A percentile compares a stretch with the other conserved stretches of the same genome.
phyloP scores from a whole-genome alignment of 2,329 filamentous ascomycete species.

The Metarhizium anisopliae region DNA sequence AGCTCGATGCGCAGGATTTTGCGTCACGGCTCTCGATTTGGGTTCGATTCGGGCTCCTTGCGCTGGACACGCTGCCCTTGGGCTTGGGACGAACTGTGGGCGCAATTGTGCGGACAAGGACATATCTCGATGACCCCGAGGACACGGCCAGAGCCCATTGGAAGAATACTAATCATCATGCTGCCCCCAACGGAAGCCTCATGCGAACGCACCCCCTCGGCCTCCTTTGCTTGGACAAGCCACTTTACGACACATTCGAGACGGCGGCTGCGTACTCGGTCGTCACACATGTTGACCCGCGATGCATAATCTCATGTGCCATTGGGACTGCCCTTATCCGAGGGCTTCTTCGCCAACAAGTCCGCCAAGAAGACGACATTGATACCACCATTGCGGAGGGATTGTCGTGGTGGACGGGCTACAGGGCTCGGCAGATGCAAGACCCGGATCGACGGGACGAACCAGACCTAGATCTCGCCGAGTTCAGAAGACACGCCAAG shows the following conservation, averaged over 20 bases:
- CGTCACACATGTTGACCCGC: slow-evolving; percentile 41
- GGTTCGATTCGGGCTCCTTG: slow-evolving; percentile 36
- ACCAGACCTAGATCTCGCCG: too few species aligned
- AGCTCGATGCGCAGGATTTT: neutral
- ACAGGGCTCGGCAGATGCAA: too few species aligned
- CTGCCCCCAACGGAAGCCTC: slow-evolving; percentile 42
- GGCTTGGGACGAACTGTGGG: slow-evolving; percentile 39
- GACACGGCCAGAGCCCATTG: slow-evolving; percentile 30
- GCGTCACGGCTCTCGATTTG: slow-evolving; percentile 32
- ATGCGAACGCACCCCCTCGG: slow-evolving; percentile 45
- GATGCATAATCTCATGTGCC: slow-evolving; percentile 40
- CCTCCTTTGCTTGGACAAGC: slow-evolving; percentile 32
- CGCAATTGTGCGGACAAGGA: slow-evolving; percentile 28
- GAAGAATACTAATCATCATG: slow-evolving; percentile 26
- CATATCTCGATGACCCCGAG: slow-evolving; percentile 31
- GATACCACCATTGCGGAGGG: slow-evolving; percentile 13
- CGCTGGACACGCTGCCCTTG: slow-evolving; percentile 35
- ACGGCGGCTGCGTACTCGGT: slow-evolving; percentile 31
- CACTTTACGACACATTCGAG: slow-evolving; percentile 32
- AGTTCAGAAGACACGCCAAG: too few species aligned
- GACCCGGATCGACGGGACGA: too few species aligned
- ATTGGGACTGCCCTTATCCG: slow-evolving; percentile 37
- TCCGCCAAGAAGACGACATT: slow-evolving; percentile 28
- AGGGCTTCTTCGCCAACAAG: slow-evolving; percentile 35
- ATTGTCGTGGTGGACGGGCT: too few species aligned